Conservation (phyloP, 1,284 basidiomycete species). For the Dichomitus squalens region DNA sequence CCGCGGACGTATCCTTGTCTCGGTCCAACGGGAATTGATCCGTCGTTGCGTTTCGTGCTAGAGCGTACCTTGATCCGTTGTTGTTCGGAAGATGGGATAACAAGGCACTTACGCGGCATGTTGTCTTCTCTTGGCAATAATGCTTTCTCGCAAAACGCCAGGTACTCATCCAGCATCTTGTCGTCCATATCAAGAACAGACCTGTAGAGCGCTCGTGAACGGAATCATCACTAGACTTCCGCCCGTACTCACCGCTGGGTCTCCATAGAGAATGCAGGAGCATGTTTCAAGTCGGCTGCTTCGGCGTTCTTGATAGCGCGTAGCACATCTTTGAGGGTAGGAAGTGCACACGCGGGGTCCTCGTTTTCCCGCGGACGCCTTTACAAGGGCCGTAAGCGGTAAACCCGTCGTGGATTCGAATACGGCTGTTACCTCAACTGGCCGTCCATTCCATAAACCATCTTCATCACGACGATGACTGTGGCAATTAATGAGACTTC, state of each 20-base stretch:
- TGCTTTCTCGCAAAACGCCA: slow-evolving; percentile 65
- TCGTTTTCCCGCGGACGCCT: slow-evolving; percentile 41
- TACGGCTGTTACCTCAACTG: slow-evolving; percentile 48
- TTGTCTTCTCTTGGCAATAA: slow-evolving; percentile 40
- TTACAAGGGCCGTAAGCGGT: neutral
- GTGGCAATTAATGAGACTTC: slow-evolving; percentile 73
- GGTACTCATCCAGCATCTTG: slow-evolving; percentile 63
- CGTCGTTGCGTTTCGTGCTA: slow-evolving; percentile 27
- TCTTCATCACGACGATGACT: slow-evolving; percentile 75
- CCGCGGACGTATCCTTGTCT: neutral
- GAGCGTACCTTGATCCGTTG: neutral
- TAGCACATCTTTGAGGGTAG: slow-evolving; percentile 56
- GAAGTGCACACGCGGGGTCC: slow-evolving; percentile 70
- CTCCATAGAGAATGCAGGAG: slow-evolving; percentile 15
- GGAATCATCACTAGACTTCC: neutral
- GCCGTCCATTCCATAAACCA: slow-evolving; percentile 86
- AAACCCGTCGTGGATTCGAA: neutral
- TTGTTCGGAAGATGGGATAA: neutral
- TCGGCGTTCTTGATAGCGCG: slow-evolving; percentile 44
- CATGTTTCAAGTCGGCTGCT: slow-evolving; percentile 28
- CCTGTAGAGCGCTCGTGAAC: slow-evolving; percentile 36
- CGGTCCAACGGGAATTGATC: slow-evolving; percentile 28
- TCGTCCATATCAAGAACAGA: slow-evolving; percentile 56
- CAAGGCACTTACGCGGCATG: slow-evolving; percentile 17
- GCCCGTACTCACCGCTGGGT: slow-evolving; percentile 1